Evolutionary conservation across 179 eudicot species (phyloP).

Genomic region (Beta corolliflora): DNA sequence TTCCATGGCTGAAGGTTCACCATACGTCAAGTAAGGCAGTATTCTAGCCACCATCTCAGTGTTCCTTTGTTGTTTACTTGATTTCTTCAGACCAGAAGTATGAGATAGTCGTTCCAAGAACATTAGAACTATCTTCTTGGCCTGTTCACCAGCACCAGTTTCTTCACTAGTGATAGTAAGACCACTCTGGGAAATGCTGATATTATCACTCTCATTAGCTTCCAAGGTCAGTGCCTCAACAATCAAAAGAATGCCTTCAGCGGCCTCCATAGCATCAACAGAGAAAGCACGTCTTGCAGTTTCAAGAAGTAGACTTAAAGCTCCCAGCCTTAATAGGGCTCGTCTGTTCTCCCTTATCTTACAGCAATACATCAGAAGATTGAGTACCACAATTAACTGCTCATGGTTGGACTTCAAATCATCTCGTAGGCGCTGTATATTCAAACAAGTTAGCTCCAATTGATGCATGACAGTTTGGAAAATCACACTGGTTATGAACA

Average conservation of each 20-base stretch:
- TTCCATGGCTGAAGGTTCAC: constrained; percentile 98
- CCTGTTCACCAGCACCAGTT: constrained; percentile 87
- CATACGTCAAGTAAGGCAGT: constrained; percentile 95
- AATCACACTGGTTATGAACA: background rate
- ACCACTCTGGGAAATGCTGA: constrained; percentile 68
- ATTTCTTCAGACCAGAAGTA: constrained; percentile 83
- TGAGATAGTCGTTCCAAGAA: constrained; percentile 91
- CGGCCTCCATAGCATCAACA: constrained; percentile 99
- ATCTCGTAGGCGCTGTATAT: constrained; percentile 73
- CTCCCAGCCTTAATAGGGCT: constrained; percentile 80
- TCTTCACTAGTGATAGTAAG: constrained; percentile 75
- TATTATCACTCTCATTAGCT: constrained; percentile 92
- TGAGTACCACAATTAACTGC: constrained; percentile 84
- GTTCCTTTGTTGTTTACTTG: constrained; percentile 96
- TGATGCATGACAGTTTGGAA: background rate
- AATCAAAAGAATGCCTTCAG: constrained; percentile 97
- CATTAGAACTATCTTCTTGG: constrained; percentile 96
- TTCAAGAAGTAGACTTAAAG: constrained; percentile 86
- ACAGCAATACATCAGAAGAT: constrained; percentile 94
- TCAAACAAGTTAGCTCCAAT: constrained; percentile 11
- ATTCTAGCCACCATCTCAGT: constrained; percentile 99
- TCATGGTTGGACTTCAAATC: constrained; percentile 96
- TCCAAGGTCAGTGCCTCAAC: constrained; percentile 96
- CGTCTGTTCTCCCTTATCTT: constrained; percentile 91
- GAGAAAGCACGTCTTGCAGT: constrained; percentile 97